Evolutionary conservation across 2,329 filamentous ascomycete species (phyloP).

Genomic region (Fusarium euwallaceae): DNA sequence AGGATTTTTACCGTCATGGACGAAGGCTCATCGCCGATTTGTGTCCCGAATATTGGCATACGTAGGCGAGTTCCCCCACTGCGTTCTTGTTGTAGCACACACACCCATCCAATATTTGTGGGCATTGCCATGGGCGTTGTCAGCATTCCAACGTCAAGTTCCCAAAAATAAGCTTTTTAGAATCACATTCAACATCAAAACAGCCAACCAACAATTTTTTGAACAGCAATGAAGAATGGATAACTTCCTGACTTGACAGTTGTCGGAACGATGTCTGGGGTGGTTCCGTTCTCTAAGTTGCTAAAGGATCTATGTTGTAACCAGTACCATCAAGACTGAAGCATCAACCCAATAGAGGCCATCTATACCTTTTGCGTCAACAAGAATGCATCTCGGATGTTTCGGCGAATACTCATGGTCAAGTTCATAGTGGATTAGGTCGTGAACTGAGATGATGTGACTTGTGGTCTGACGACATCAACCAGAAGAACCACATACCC

Average conservation of each 20-base stretch:
- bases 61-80: background rate
- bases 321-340: background rate
- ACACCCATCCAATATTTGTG: background rate
- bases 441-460: background rate
- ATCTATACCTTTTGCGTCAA: no score
- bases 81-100: background rate
- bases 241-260: background rate
- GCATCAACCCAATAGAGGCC: background rate
- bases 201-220: no score
- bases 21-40: background rate
- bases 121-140: background rate
- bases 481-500: background rate
- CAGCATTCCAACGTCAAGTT: background rate
- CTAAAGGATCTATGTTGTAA: no score
- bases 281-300: background rate
- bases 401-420: background rate
- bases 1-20: no score
- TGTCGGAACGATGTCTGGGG: background rate
- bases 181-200: background rate
- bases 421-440: background rate
- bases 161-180: background rate
- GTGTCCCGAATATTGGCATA: background rate
- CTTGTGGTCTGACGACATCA: background rate
- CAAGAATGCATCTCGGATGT: background rate
- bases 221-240: background rate